Evolutionary conservation across 2,329 filamentous ascomycete species (phyloP).

Genomic region (Penicillium crustosum): DNA sequence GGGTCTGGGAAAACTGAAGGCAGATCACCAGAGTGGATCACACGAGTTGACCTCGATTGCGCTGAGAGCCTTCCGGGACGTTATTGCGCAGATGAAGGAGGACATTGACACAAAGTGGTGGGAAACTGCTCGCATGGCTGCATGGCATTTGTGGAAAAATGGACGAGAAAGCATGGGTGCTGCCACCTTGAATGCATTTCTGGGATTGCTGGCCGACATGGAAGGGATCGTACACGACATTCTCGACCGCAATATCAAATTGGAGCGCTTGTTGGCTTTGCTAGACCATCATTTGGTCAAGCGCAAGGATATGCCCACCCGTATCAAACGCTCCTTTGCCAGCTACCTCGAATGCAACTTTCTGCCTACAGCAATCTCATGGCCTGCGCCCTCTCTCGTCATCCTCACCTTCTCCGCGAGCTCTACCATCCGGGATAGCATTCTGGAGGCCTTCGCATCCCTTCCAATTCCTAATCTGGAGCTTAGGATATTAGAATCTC

Average conservation of each 20-base stretch:
- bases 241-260: constrained; percentile 14
- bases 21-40: constrained; percentile 61
- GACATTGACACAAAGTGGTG: constrained; percentile 50
- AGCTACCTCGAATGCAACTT: constrained; percentile 27
- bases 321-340: constrained; percentile 28
- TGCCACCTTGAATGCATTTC: constrained; percentile 50
- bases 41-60: constrained; percentile 58
- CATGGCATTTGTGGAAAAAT: constrained; percentile 66
- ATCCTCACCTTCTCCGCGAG: constrained; percentile 64
- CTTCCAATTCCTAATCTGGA: constrained; percentile 46
- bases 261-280: constrained; percentile 24
- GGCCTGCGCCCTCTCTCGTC: constrained; percentile 36
- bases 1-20: constrained; percentile 52
- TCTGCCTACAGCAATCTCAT: constrained; percentile 1
- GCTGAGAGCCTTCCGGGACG: constrained; percentile 50
- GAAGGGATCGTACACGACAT: constrained; percentile 26
- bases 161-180: constrained; percentile 67
- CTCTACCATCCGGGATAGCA: constrained; percentile 57
- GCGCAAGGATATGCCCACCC: constrained; percentile 23
- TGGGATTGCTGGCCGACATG: constrained; percentile 27
- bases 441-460: constrained; percentile 45
- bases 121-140: constrained; percentile 54
- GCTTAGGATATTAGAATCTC: constrained; percentile 64
- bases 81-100: constrained; percentile 35
- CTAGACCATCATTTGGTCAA: constrained; percentile 29